A percentile compares a stretch with the other conserved stretches of the same genome.
Evolutionary conservation across 441 rosid species (phyloP).

Genomic region (Adansonia grandidieri): DNA sequence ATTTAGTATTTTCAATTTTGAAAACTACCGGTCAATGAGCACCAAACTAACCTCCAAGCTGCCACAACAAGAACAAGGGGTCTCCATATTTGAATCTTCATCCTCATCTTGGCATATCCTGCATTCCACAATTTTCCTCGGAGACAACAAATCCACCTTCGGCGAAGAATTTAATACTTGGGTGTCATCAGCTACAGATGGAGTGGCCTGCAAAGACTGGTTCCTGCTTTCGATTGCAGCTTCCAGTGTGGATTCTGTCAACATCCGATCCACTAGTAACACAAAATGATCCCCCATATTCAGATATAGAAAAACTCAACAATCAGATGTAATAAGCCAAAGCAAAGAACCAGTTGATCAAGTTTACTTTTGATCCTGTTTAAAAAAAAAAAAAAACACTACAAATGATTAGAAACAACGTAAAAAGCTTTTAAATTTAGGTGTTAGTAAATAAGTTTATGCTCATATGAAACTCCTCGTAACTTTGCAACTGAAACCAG

Average conservation of each 20-base stretch:
- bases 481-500: slow-evolving; percentile 22
- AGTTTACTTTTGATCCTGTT: slow-evolving; percentile 39
- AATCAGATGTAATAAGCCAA: slow-evolving; percentile 19
- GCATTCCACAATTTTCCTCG: slow-evolving; percentile 70
- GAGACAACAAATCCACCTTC: slow-evolving; percentile 46
- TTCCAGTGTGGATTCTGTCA: slow-evolving; percentile 83
- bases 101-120: slow-evolving; percentile 97
- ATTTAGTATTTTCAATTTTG: background rate
- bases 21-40: background rate
- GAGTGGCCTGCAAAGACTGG: slow-evolving; percentile 47
- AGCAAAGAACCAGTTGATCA: slow-evolving; percentile 26
- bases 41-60: slow-evolving; percentile 73
- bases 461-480: background rate
- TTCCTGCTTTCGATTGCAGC: slow-evolving; percentile 87
- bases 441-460: background rate
- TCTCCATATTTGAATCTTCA: slow-evolving; percentile 83
- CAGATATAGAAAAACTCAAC: slow-evolving; percentile 23
- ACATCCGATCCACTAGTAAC: slow-evolving; percentile 78
- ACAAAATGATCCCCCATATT: slow-evolving; percentile 95
- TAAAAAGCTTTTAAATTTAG: background rate
- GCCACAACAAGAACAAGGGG: slow-evolving; percentile 91
- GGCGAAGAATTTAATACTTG: slow-evolving; percentile 37
- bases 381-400: slow-evolving; percentile 18
- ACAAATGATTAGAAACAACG: slow-evolving; percentile 27
- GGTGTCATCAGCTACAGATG: slow-evolving; percentile 39